These are phyloP conservation scores for Guyanaporus albipodus DNA, from an alignment of 768 basidiomycete genomes.

Conservation along the genomic window DNA sequence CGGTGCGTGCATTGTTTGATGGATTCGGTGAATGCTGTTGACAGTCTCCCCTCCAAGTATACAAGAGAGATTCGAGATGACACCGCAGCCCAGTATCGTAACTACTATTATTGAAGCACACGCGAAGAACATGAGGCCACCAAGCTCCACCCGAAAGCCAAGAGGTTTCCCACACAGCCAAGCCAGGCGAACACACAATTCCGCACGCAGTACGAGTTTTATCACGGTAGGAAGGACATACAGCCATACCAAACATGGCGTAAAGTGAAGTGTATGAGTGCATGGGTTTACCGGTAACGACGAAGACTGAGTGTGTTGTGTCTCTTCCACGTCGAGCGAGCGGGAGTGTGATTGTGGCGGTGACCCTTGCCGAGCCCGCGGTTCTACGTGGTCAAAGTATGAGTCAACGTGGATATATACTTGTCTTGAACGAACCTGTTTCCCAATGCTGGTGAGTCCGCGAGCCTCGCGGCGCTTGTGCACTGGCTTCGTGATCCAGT, in stretches of 20 bases:
- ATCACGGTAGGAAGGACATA: constrained; percentile 13
- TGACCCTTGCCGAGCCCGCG: constrained; percentile 96
- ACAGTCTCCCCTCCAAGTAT: background rate
- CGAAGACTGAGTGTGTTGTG: constrained; percentile 97
- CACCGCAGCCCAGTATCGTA: constrained; percentile 18
- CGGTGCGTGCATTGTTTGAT: constrained; percentile 12
- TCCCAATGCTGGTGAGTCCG: constrained; percentile 95
- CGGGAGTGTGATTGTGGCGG: constrained; percentile 89
- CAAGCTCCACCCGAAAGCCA: background rate
- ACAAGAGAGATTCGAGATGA: constrained; percentile 3
- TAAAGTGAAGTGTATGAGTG: constrained; percentile 12
- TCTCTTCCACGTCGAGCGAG: constrained; percentile 90
- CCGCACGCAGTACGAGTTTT: constrained; percentile 10
- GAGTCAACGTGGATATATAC: background rate
- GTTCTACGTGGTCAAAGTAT: constrained; percentile 52
- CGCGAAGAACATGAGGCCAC: constrained; percentile 20
- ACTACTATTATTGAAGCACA: constrained; percentile 13
- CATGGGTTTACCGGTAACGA: constrained; percentile 64
- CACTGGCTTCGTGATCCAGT: constrained; percentile 98
- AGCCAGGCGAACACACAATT: background rate
- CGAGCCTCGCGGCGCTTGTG: constrained; percentile 99
- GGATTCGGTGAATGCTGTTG: constrained; percentile 3
- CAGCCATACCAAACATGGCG: constrained; percentile 29
- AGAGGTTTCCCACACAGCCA: constrained; percentile 5
- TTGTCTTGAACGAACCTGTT: constrained; percentile 59